Conservation (phyloP, 129 eudicot genomes). For the Sambucus nigra region DNA sequence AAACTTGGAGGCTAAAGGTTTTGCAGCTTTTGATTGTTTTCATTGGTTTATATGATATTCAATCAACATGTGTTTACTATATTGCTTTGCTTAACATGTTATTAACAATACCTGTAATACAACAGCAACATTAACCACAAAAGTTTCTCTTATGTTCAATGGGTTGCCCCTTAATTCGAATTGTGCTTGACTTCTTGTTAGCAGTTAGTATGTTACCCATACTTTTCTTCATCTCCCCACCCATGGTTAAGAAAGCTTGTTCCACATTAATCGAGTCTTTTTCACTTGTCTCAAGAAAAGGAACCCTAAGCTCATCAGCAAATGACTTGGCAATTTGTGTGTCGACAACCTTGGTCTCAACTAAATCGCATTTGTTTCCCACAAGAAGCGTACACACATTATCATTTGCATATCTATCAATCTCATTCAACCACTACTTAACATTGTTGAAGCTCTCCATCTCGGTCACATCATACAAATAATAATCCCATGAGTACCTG, state of each 20-base stretch:
- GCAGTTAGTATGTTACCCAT: conserved; percentile 70
- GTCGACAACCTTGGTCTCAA: conserved; percentile 88
- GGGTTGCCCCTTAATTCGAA: conserved; percentile 82
- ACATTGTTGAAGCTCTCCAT: conserved; percentile 99
- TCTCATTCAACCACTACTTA: conserved; percentile 92
- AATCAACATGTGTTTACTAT: not conserved
- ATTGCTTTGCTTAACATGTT: too few relatives aligned
- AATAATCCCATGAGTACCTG: too few relatives aligned
- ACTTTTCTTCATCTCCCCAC: conserved; percentile 92
- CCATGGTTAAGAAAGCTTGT: conserved; percentile 97
- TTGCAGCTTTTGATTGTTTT: conserved; percentile 5
- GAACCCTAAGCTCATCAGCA: conserved; percentile 97
- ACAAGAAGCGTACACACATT: conserved; percentile 96
- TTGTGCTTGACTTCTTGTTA: conserved; percentile 38
- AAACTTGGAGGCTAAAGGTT: too few relatives aligned
- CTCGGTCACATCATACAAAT: conserved; percentile 93
- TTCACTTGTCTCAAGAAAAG: conserved; percentile 96
- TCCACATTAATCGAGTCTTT: conserved; percentile 93
- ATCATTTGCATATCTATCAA: conserved; percentile 95
- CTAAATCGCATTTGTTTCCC: conserved; percentile 94
- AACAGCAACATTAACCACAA: conserved; percentile 40
- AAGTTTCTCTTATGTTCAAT: conserved; percentile 86
- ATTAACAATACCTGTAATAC: not conserved
- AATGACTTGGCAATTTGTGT: conserved; percentile 89
- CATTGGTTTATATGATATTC: conserved; percentile 13